Evolutionary conservation across 176 grass and related monocot genomes (phyloP).

Genomic region (Themeda triandra): DNA sequence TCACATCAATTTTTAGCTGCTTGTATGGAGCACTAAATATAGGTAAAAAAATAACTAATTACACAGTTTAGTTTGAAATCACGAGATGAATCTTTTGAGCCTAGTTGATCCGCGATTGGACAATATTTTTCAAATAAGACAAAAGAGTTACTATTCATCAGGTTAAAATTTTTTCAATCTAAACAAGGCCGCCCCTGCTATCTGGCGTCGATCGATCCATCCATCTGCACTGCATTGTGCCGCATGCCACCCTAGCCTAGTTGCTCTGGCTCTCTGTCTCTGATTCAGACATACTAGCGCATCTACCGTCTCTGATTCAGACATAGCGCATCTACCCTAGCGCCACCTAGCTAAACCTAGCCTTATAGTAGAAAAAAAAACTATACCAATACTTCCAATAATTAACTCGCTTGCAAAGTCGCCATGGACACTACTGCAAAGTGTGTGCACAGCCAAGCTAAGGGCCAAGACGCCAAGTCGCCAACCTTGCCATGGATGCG

Average conservation of each 20-base stretch:
- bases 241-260: slow-evolving; percentile 25
- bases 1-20: too few species aligned
- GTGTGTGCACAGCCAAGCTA: not conserved
- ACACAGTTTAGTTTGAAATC: too few species aligned
- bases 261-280: slow-evolving; percentile 10
- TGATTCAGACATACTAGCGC: slow-evolving; percentile 14
- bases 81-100: too few species aligned
- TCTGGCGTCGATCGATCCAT: not conserved
- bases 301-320: slow-evolving; percentile 1
- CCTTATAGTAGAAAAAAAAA: not conserved
- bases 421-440: not conserved
- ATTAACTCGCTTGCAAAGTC: not conserved
- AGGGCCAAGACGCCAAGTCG: not conserved
- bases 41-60: too few species aligned
- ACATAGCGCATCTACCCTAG: slow-evolving; percentile 2
- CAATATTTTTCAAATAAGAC: too few species aligned
- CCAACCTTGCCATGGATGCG: not conserved
- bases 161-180: too few species aligned
- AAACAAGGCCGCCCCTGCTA: too few species aligned
- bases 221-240: not conserved
- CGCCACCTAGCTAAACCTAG: not conserved
- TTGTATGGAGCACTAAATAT: too few species aligned
- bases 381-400: not conserved
- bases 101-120: too few species aligned
- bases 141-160: too few species aligned